Evolutionary conservation across 179 eudicot genomes (phyloP), one percentile per base, ranked within the genome.

Genomic region (Pouteria campechiana): DNA sequence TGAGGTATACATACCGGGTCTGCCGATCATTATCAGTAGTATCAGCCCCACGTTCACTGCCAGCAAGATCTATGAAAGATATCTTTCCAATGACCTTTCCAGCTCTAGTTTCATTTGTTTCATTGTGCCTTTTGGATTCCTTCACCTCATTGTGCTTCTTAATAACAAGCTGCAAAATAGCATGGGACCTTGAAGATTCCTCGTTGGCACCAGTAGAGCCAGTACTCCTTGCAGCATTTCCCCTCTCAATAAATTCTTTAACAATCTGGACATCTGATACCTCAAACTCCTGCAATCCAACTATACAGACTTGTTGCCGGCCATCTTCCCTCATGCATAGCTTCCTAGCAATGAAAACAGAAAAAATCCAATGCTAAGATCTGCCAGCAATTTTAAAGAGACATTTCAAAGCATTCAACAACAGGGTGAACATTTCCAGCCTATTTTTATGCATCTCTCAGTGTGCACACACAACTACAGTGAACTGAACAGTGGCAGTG

Each of bases 171-270:
- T 90, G 98, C 51, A 90, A 74, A 58, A 90, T 90, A 32, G 97
- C 97, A 76, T 90, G 98, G 25, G 98, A 89, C 65, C 98, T 78
- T 25, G 97, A 89, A 54, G 97, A 89, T 65, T 89, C 97, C 60
- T 85, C 97, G 64, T 89, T 89, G 41, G 97, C 98, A 54, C 98
- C 98, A n/a, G 95, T 90, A 41, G 98, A 69, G 42, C 98, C 95
- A 7, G 98, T 90, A 65, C 95, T 90, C 70, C 98, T 81, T 39
- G 90, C 22, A 0, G 84, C 70, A 66, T 70, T 90, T 37, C 98
- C 98, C 67, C 78, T 78, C 70, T 90, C 98, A 50, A 90, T 90
- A 54, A 60, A 90, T 57, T 90, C 98, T 65, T 79, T 90, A 7
- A 90, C 98, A 61, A 90, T 74, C 61, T 81, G 95, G 29, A 90